Evolutionary conservation across 73 alveolate genomes (phyloP).

Genomic region (Paramecium biaurelia): DNA sequence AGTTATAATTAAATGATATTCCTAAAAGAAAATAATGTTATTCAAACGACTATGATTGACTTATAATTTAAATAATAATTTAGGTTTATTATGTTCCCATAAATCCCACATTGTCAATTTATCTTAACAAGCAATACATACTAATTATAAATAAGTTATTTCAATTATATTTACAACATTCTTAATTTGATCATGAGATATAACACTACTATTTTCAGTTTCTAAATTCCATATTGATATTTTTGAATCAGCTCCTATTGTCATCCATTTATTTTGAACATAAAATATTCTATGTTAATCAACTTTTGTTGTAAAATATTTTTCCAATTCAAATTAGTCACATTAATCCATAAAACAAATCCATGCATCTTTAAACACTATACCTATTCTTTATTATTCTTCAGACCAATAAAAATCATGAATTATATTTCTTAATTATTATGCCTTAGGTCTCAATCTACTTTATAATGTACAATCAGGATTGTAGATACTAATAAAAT

Average conservation of each 20-base stretch:
- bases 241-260: neutral
- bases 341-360: conserved; percentile 34
- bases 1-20: conserved; percentile 40
- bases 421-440: neutral
- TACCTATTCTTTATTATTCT: conserved; percentile 28
- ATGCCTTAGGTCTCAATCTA: neutral
- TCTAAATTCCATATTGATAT: conserved; percentile 32
- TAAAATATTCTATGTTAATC: neutral
- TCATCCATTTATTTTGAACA: conserved; percentile 42
- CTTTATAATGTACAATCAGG: conserved; percentile 24
- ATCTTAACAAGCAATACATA: conserved; percentile 41
- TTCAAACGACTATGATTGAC: conserved; percentile 49
- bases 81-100: conserved; percentile 9
- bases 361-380: conserved; percentile 34
- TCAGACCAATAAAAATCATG: conserved; percentile 50
- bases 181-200: neutral
- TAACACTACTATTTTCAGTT: neutral
- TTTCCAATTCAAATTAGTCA: conserved; percentile 6
- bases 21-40: conserved; percentile 26
- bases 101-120: conserved; percentile 37
- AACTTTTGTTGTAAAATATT: neutral
- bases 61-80: neutral
- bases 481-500: neutral
- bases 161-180: conserved; percentile 7
- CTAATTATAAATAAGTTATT: neutral